A percentile compares a stretch with the other conserved stretches of the same genome.
phyloP scores from a whole-genome alignment of 2,329 filamentous ascomycete species.

The Fusarium kyushuense region DNA sequence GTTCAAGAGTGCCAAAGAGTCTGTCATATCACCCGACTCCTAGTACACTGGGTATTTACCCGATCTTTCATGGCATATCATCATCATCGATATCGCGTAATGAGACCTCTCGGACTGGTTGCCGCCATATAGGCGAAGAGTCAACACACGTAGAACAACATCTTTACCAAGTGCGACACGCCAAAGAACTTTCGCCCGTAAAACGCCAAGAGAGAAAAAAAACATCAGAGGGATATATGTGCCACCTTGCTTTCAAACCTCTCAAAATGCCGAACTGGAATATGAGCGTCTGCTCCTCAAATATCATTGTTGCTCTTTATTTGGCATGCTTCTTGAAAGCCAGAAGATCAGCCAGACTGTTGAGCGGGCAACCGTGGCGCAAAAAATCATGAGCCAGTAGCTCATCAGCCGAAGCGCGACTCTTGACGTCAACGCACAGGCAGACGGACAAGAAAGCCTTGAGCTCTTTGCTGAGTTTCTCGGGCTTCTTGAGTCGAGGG shows the following conservation, averaged over 20 bases:
- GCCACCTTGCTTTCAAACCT: constrained; percentile 44
- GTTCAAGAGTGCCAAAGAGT: constrained; percentile 26
- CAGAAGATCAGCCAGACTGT: constrained; percentile 86
- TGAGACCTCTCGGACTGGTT: constrained; percentile 23
- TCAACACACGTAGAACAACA: constrained; percentile 10
- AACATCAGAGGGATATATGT: constrained; percentile 48
- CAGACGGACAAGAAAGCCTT: constrained; percentile 98
- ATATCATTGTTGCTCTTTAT: constrained; percentile 54
- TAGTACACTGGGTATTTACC: constrained; percentile 36
- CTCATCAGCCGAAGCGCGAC: constrained; percentile 90
- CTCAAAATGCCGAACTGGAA: constrained; percentile 43
- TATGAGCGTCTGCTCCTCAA: constrained; percentile 36
- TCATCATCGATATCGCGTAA: constrained; percentile 40
- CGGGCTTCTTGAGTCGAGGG: constrained; percentile 95
- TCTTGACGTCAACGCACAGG: constrained; percentile 95
- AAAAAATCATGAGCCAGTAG: constrained; percentile 93
- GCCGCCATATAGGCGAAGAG: constrained; percentile 22
- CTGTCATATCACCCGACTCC: constrained; percentile 19
- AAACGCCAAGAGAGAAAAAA: constrained; percentile 48
- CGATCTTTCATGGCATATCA: constrained; percentile 43
- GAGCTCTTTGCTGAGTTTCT: constrained; percentile 97
- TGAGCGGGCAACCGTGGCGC: constrained; percentile 87
- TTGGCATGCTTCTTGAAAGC: constrained; percentile 84
- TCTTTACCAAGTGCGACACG: constrained; percentile 41
- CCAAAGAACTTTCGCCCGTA: constrained; percentile 45